Evolutionary conservation across 164 flowering plant genomes (phyloP), one percentile per base, ranked within the genome.

Genomic region (Liriodendron chinense): DNA sequence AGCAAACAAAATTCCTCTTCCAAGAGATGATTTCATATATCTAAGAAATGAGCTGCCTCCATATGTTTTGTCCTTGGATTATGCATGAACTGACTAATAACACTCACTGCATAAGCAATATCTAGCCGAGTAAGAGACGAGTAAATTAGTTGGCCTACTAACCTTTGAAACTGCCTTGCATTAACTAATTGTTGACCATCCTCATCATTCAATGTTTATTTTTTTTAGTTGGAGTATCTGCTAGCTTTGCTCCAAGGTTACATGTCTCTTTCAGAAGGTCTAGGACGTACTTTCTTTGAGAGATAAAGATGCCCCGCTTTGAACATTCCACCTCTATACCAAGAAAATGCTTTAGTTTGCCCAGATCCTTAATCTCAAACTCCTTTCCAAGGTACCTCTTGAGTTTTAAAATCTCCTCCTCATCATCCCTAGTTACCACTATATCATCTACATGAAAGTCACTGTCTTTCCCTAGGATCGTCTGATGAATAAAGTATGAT

Each of bases 351-450:
- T 18, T 47, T 7, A 47, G n/a, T n/a, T 16, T 16, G 3, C 59
- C 59, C 9, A 2, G 72, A 23, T 69, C 53, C 56, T 69, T 69
- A 18, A 69, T 69, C 23, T 69, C 20, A 69, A 47, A 69, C 13
- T 18, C 64, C 3, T 34, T 34, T 34, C n/a, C n/a, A n/a, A n/a
- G n/a, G 43, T 34, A n/a, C n/a, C 43, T 34, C 43, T 34, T 34
- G 43, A 0, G 43, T 34, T 34, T 34, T 7, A 34, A 7, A 34
- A 34, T 34, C 7, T 34, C 34, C 34, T 28, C 43, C 43, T 34
- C 43, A 34, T n/a, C n/a, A n/a, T 34, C 43, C 43, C 43, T 0
- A 34, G 43, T 34, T 34, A 34, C 43, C n/a, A 34, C 43, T 0
- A 34, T 34, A 34, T 34, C 43, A 34, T 34, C 43, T 34, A 34